These are phyloP conservation scores for Phytopythium mirpurense DNA, from an alignment of 352 stramenopile species.

Conservation along the genomic window DNA sequence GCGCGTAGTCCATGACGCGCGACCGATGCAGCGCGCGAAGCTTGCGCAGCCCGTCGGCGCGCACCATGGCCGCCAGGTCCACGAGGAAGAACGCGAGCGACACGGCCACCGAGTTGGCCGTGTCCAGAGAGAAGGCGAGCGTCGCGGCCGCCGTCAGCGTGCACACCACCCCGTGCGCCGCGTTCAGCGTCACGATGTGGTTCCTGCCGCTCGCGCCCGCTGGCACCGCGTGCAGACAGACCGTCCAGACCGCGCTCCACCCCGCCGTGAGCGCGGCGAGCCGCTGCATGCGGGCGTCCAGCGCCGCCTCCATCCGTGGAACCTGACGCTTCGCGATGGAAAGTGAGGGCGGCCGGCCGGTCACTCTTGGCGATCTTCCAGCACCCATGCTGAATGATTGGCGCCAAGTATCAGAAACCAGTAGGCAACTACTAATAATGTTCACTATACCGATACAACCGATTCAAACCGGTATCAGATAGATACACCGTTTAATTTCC, in stretches of 20 bases:
- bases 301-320: constrained; percentile 2
- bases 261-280: constrained; percentile 25
- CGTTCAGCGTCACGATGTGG: constrained; percentile 71
- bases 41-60: constrained; percentile 35
- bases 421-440: no score
- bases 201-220: constrained; percentile 36
- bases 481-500: no score
- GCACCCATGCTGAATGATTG: no score
- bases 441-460: no score
- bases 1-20: constrained; percentile 64
- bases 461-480: no score
- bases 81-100: constrained; percentile 71
- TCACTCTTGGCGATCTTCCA: no score
- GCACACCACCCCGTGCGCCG: constrained; percentile 57
- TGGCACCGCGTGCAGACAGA: constrained; percentile 37
- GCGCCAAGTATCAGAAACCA: no score
- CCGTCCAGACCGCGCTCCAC: constrained; percentile 49
- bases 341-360: no score
- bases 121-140: constrained; percentile 35
- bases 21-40: constrained; percentile 33
- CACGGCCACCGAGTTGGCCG: constrained; percentile 49
- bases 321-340: not conserved
- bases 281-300: constrained; percentile 26
- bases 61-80: constrained; percentile 58
- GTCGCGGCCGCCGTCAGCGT: constrained; percentile 40